Conservation (phyloP, 345 rosid species). For the Lepidium aucheri region DNA sequence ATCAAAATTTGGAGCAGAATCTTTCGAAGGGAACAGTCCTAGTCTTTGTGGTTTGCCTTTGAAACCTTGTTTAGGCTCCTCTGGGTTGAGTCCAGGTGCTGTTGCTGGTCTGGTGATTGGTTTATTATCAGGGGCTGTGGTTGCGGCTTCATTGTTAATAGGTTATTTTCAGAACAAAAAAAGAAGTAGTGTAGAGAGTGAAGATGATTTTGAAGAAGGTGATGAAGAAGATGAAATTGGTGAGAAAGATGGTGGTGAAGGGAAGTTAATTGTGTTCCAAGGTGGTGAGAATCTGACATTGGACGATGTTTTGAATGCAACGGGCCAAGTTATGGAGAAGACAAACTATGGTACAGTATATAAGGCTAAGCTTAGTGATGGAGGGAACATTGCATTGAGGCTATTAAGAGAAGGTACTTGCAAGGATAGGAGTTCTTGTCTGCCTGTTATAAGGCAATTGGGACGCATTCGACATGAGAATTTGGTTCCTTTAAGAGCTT, state of each 20-base stretch:
- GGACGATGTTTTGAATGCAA: constrained; percentile 93
- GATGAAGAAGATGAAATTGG: constrained; percentile 41
- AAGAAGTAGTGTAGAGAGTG: constrained; percentile 51
- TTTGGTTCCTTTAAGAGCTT: constrained; percentile 89
- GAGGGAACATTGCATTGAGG: constrained; percentile 91
- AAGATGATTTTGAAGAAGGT: constrained; percentile 66
- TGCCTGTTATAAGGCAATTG: constrained; percentile 69
- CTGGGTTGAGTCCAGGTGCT: constrained; percentile 73
- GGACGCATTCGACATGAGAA: constrained; percentile 84
- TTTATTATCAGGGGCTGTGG: constrained; percentile 82
- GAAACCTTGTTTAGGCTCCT: constrained; percentile 49
- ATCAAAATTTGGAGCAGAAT: constrained; percentile 53
- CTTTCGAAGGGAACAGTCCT: constrained; percentile 77
- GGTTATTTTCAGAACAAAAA: constrained; percentile 89
- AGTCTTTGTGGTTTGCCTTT: constrained; percentile 81
- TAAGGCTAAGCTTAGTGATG: constrained; percentile 92
- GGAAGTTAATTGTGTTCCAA: constrained; percentile 83
- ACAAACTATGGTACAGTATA: constrained; percentile 89
- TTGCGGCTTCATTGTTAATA: constrained; percentile 69
- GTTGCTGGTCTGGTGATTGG: constrained; percentile 96
- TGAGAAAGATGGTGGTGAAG: constrained; percentile 38
- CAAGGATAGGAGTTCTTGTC: constrained; percentile 64
- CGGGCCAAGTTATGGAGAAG: constrained; percentile 96
- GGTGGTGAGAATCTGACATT: constrained; percentile 93
- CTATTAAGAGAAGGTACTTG: constrained; percentile 93